Evolutionary conservation across 345 rosid species (phyloP).

Genomic region (Eucalyptus regnans): DNA sequence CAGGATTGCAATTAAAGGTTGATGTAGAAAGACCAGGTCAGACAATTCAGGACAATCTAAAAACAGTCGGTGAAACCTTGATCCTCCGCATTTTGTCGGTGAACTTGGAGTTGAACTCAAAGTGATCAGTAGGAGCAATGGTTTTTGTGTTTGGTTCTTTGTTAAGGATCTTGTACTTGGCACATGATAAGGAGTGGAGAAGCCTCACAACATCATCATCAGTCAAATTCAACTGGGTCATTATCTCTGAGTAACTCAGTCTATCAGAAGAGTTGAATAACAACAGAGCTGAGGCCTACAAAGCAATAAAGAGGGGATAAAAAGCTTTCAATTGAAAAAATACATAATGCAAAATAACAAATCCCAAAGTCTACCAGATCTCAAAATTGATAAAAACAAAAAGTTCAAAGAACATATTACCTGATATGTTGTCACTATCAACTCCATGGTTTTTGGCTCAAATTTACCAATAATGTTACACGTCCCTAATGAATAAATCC

Average conservation of each 20-base stretch:
- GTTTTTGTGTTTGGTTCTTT: conserved; percentile 60
- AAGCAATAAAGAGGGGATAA: background rate
- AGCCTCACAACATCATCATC: conserved; percentile 81
- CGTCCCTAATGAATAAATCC: conserved; percentile 62
- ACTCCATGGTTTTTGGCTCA: conserved; percentile 48
- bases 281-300: conserved; percentile 78
- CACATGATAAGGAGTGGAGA: conserved; percentile 86
- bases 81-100: conserved; percentile 89
- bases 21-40: background rate
- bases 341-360: background rate
- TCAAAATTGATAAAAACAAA: background rate
- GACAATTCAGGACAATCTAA: background rate
- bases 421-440: conserved; percentile 77
- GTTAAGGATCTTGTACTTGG: conserved; percentile 64
- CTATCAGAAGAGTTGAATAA: conserved; percentile 78
- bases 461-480: conserved; percentile 53
- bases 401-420: conserved; percentile 7
- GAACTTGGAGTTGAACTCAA: conserved; percentile 73
- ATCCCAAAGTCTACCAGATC: background rate
- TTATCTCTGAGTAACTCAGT: conserved; percentile 70
- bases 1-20: background rate
- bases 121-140: conserved; percentile 39
- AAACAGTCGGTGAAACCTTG: conserved; percentile 29
- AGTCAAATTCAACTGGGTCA: conserved; percentile 69
- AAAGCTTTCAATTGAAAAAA: background rate